Base-by-base conservation (phyloP, 768 basidiomycete genomes). In the Leccinum boreale region DNA sequence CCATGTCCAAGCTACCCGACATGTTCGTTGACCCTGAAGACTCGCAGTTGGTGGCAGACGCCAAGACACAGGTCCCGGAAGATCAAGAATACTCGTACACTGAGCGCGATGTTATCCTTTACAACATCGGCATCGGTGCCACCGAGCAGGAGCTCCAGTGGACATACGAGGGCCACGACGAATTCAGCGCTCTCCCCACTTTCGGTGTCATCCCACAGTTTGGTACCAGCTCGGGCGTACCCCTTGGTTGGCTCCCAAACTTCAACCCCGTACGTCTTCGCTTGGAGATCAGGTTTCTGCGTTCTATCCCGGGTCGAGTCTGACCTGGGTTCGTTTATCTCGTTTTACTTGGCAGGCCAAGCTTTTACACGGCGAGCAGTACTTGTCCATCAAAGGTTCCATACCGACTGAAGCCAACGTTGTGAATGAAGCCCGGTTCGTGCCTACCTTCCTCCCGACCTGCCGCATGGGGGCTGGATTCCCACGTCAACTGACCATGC, bases 351-450 rank as follows among this genome's bases (percentile, higher is more conserved):
- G 50, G 2, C 59, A 94, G 92, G 92, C 94, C 49, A 98, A 93
- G 74, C 79, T 99, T n/a, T 82, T 99, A 17, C 97, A 99, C 70
- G 97, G 97, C 47, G 97, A 99, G 70, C 97, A 98, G 67, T 98
- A 92, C 73, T 76, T 99, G 64, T 81, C 85, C 59, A 92, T 99
- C 71, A 88, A 90, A 65, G 85, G 77, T 2, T 86, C 90, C 0
- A 90, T 98, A 58, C 95, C 96, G 1, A 92, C 92, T 0, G 85
- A 80, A 58, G 96, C 85, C 0, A 84, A 87, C 21, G 77, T 98
- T 21, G 79, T 92, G 29, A 95, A 81, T 68, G 79, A 89, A 62
- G 81, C 85, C 5, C 81, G 88, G 86, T 86, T 69, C 19, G 67
- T 58, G 39, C n/a, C 17, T 49, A 39, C 35, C 24, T 33, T 45